These are phyloP conservation scores for Daldinia vernicosa DNA, from an alignment of 495 filamentous ascomycete species.

Conservation along the genomic window DNA sequence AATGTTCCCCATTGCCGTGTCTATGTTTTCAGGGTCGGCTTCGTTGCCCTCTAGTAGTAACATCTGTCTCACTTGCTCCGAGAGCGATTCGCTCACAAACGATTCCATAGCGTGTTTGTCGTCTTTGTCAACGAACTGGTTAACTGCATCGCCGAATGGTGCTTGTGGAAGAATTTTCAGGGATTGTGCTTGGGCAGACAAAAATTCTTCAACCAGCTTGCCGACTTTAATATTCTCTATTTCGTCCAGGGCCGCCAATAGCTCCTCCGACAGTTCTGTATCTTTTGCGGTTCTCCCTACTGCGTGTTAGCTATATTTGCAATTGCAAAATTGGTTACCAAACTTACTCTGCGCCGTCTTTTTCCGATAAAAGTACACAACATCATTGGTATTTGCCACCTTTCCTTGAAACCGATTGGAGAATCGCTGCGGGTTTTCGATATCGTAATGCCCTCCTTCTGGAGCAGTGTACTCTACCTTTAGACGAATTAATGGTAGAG, in stretches of 20 bases:
- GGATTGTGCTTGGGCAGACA: constrained; percentile 74
- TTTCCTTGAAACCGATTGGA: constrained; percentile 90
- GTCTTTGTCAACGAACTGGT: constrained; percentile 93
- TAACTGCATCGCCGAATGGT: constrained; percentile 90
- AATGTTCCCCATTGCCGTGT: constrained; percentile 71
- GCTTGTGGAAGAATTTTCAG: constrained; percentile 91
- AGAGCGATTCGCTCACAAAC: constrained; percentile 84
- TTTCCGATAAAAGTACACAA: constrained; percentile 91
- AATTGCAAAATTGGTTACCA: background rate
- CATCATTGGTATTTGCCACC: constrained; percentile 93
- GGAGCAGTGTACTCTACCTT: constrained; percentile 91
- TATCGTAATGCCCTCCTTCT: constrained; percentile 86
- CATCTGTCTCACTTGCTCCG: constrained; percentile 78
- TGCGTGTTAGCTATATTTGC: background rate
- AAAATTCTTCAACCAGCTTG: constrained; percentile 83
- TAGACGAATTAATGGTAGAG: constrained; percentile 85
- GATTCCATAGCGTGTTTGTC: constrained; percentile 92
- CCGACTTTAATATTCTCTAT: constrained; percentile 87
- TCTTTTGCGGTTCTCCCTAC: constrained; percentile 49
- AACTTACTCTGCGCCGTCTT: constrained; percentile 64
- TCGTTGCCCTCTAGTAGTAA: constrained; percentile 74
- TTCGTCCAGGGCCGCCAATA: constrained; percentile 64
- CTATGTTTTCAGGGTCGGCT: constrained; percentile 64
- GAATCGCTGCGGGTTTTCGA: constrained; percentile 95
- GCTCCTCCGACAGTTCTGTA: constrained; percentile 65